A percentile compares a stretch with the other conserved stretches of the same genome.
Evolutionary conservation across 148 eudicot genomes (phyloP).

Genomic region (Chenopodium berlandieri): DNA sequence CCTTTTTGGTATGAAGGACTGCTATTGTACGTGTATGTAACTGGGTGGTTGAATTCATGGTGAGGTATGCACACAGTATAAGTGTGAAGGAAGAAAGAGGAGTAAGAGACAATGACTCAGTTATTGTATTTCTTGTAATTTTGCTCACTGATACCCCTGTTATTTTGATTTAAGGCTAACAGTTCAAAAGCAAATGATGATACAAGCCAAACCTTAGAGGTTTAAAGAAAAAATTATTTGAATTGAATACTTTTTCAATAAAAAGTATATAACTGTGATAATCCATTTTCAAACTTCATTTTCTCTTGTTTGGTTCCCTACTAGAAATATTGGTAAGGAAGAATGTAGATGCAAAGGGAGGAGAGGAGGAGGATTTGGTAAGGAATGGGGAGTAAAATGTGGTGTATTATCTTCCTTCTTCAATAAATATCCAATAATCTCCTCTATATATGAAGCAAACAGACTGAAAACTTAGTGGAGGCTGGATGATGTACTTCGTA

Average conservation of each 20-base stretch:
- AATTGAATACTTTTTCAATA: not conserved
- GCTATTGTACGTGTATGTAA: not conserved
- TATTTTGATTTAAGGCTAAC: not conserved
- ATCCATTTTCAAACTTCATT: not conserved
- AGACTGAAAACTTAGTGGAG: not conserved
- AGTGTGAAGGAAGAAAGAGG: not conserved
- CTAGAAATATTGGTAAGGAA: not conserved
- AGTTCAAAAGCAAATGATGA: not conserved
- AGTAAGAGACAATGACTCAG: not conserved
- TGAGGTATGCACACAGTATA: not conserved
- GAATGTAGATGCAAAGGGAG: not conserved
- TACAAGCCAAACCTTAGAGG: not conserved
- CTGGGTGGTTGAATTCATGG: not conserved
- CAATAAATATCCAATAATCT: not conserved
- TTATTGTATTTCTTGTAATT: not conserved
- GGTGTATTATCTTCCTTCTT: not conserved
- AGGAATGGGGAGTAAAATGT: not conserved
- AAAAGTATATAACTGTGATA: not conserved
- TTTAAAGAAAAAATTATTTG: not conserved
- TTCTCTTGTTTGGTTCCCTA: not conserved
- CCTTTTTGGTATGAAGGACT: not conserved
- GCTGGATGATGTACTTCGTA: not conserved
- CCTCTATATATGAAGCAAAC: not conserved
- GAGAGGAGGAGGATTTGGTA: not conserved
- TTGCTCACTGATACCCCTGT: not conserved